Evolutionary conservation across 352 stramenopile species (phyloP), one percentile per base, ranked within the genome.

Genomic region (Phytophthora pini): DNA sequence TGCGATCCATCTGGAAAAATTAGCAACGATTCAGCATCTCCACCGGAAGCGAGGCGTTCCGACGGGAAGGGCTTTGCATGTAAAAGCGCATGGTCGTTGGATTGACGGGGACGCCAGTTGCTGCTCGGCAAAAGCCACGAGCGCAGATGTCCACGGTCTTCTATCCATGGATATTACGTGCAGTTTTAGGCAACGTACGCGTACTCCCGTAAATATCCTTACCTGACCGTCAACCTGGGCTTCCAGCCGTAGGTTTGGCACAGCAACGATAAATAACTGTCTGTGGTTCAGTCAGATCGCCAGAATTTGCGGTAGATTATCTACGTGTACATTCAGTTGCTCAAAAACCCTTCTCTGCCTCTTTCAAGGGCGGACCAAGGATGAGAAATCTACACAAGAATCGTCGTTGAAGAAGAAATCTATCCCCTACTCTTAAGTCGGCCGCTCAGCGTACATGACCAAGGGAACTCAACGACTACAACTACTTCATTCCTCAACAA

Each of bases 81-180:
- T 69, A 69, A 36, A 69, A 65, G 51, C 27, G 60, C 43, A 11
- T n/a, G 31, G 20, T 68, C 52, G 52, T 62, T 61, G 31, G 26
- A 31, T 62, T 43, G 59, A 49, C 41, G 13, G 24, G 27, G 41
- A 8, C 20, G 20, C 31, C 58, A 56, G 41, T 67, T 61, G 59
- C 26, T 56, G 31, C n/a, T 43, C 22, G 26, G 24, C 41, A 67
- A 61, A 15, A 41, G 34, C 6, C 12, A 44, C 38, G 17, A 40
- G 26, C 17, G 29, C 26, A 63, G 58, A 43, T 55, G 58, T 13
- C 31, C 10, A 36, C 31, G 31, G 11, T 10, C 27, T 31, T 7
- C 27, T 32, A 7, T 32, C 9, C 24, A 26, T 4, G 24, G 24
- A 32, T 32, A 2, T 32, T 32, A 10, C 24, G 24, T 26, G 24